These are phyloP conservation scores for Mollisia scopiformis DNA, from an alignment of 2,329 filamentous ascomycete species.

Conservation along the genomic window DNA sequence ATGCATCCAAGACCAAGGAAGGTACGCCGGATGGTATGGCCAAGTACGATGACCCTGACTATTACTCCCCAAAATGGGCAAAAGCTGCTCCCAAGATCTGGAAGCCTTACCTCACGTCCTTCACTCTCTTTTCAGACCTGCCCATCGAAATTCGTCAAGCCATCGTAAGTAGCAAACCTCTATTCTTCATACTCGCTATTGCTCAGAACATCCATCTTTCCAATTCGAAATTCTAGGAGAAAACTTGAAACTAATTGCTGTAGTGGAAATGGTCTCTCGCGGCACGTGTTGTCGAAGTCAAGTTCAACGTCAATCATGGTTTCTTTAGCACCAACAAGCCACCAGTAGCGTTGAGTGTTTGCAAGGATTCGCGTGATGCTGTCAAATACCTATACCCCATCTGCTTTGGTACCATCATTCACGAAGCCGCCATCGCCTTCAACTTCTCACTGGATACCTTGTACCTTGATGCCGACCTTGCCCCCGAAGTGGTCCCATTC, in stretches of 20 bases:
- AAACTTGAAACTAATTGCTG: no score
- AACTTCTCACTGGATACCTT: constrained; percentile 28
- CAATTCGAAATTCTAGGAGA: no score
- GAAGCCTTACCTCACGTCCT: constrained; percentile 2
- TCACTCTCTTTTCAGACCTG: constrained; percentile 18
- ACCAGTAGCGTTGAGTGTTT: neutral
- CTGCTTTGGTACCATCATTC: constrained; percentile 19
- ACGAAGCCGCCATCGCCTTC: constrained; percentile 16
- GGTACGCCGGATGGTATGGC: neutral
- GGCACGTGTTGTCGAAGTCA: constrained; percentile 5
- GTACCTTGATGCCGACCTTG: constrained; percentile 9
- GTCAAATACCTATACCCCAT: constrained; percentile 6
- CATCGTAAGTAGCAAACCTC: no score
- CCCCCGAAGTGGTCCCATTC: constrained; percentile 5
- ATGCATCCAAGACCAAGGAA: neutral
- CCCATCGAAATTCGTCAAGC: constrained; percentile 24
- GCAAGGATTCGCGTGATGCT: neutral
- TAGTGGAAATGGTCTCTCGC: constrained; percentile 22
- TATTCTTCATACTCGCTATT: no score
- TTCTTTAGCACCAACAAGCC: neutral
- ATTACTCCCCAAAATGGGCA: neutral
- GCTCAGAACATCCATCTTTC: no score
- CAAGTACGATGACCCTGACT: neutral
- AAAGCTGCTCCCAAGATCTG: neutral
- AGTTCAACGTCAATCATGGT: neutral